Base-by-base conservation (phyloP, 371 early-diverging fungal species). In the Lichtheimia corymbifera region DNA sequence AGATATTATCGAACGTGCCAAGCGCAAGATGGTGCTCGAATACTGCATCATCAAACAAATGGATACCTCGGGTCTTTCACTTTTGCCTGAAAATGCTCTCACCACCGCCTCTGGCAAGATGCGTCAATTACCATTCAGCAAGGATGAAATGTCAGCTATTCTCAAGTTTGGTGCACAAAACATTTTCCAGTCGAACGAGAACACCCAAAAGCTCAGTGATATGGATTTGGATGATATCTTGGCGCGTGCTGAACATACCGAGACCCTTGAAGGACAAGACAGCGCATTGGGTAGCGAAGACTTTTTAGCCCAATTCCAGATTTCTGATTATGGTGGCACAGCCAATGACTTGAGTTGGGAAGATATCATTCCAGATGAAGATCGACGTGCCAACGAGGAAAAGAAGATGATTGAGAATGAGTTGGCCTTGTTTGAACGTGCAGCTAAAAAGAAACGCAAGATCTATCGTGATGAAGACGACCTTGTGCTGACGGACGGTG, bases 21-120 rank as follows among this genome's bases (percentile, higher is more conserved):
- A 97, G 72, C 86, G 94, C 65, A 99, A 99, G 73, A 97, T 97
- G 97, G 97, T 99, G 17, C 82, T 99, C 2, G 99, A 98, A 71
- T 96, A 97, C 79, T 93, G 92, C 68, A 91, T 99, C 67, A 98
- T 99, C 76, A 94, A 94, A 66, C 93, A 94, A 65, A 97, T 99
- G 98, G 97, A 98, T 68, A 97, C 97, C 0, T 94, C 97, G 1
- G 97, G 96, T 3, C 77, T 84, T 52, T 85, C 85, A 17, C 71
- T 92, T 6, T 62, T 88, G 41, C 81, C 83, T 51, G 84, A 86
- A 47, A 85, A 87, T 51, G 67, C 82, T 2, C 13, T 76, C 5
- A 79, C 77, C 1, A 68, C 74, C 0, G 61, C 70, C 5, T 67
- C 72, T 43, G 87, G 80, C 56, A 76, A 82, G 57, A 70, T 73